Percentiles rank a stretch among this genome's conserved stretches.
Conservation (phyloP, 495 filamentous ascomycete genomes). For the Talaromyces thailandensis region DNA sequence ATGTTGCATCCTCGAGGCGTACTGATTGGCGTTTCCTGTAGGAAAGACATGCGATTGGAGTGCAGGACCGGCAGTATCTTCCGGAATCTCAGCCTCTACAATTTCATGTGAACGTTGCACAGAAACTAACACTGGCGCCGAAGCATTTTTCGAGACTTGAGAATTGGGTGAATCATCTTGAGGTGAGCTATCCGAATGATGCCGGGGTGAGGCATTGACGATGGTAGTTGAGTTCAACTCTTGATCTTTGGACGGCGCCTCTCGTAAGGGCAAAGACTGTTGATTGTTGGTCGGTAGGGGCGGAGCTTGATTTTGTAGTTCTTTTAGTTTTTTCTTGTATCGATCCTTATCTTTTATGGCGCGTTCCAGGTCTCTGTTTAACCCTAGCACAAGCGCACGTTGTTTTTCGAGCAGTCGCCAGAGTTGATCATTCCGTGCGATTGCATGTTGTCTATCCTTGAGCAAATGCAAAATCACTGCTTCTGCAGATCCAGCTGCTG, state of each 20-base stretch:
- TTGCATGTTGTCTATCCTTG: slow-evolving; percentile 81
- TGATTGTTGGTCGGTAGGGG: slow-evolving; percentile 29
- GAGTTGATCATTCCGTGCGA: slow-evolving; percentile 83
- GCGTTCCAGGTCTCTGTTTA: slow-evolving; percentile 91
- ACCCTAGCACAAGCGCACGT: slow-evolving; percentile 79
- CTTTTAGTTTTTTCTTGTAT: slow-evolving; percentile 85
- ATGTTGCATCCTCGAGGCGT: neutral
- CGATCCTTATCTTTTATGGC: slow-evolving; percentile 91
- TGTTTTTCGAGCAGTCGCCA: slow-evolving; percentile 97
- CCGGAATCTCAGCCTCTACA: neutral
- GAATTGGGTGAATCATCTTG: neutral
- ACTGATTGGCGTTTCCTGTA: neutral
- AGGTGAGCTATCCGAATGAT: neutral
- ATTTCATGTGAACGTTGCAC: neutral
- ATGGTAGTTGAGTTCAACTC: neutral
- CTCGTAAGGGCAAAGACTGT: neutral
- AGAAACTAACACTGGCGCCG: neutral
- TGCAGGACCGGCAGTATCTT: neutral
- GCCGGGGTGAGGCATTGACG: neutral
- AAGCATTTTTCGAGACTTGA: neutral
- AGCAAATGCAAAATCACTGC: slow-evolving; percentile 80
- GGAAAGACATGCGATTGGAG: neutral
- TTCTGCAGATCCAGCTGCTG: slow-evolving; percentile 81
- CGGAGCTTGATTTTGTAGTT: slow-evolving; percentile 46
- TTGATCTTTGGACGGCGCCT: neutral